Conservation (phyloP, 208 protist genomes). For the Willaertia magna region DNA sequence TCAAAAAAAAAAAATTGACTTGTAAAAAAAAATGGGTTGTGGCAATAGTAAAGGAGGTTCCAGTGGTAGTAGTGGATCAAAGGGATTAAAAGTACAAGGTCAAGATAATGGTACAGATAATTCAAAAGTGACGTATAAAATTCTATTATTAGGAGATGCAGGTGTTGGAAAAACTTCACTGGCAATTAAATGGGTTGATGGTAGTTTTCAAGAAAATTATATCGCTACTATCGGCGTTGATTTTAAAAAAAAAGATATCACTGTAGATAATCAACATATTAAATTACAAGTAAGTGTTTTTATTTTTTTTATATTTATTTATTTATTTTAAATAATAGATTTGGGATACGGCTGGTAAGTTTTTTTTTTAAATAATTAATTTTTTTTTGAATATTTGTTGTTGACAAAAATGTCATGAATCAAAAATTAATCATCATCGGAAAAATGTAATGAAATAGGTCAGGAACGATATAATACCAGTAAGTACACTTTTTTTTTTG, state of each 20-base stretch:
- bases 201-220: neutral
- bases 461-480: neutral
- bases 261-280: neutral
- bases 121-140: neutral
- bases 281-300: too few species aligned
- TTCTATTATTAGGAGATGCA: neutral
- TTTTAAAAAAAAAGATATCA: neutral
- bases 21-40: too few species aligned
- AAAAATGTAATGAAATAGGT: neutral
- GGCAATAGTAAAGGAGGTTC: too few species aligned
- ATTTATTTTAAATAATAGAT: too few species aligned
- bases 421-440: neutral
- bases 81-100: too few species aligned
- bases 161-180: slow-evolving; percentile 3
- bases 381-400: neutral
- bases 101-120: too few species aligned
- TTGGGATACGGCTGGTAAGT: neutral
- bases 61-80: too few species aligned
- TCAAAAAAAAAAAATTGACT: too few species aligned
- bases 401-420: neutral
- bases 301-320: too few species aligned
- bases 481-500: neutral
- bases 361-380: too few species aligned
- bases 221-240: neutral
- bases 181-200: neutral